A percentile compares a stretch with the other conserved stretches of the same genome.
phyloP scores from a whole-genome alignment of 169 alveolate genomes.

The Pseudocohnilembus persalinus region DNA sequence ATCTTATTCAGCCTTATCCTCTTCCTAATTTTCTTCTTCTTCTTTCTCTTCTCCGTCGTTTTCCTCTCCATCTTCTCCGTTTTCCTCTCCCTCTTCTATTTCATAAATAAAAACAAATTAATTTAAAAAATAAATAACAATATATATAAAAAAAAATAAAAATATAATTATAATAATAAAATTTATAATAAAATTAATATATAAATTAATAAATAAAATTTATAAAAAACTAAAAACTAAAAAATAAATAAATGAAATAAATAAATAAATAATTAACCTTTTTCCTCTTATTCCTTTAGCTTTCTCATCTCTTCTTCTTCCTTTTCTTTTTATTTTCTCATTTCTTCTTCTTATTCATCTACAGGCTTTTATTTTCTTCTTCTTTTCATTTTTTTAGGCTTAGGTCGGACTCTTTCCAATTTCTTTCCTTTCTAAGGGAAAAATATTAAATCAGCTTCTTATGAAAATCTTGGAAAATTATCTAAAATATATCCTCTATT shows the following conservation, averaged over 20 bases:
- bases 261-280: no score
- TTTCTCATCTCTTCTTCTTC: neutral
- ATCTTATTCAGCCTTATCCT: neutral
- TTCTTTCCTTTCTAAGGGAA: constrained; percentile 34
- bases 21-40: constrained; percentile 26
- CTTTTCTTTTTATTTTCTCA: neutral
- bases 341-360: constrained; percentile 10
- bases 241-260: no score
- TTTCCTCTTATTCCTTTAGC: neutral
- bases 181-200: no score
- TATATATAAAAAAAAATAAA: no score
- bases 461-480: constrained; percentile 75
- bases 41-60: constrained; percentile 18
- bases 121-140: no score
- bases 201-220: no score
- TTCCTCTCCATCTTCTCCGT: constrained; percentile 21
- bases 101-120: no score
- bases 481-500: constrained; percentile 88
- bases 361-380: constrained; percentile 62
- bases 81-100: constrained; percentile 1
- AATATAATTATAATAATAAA: no score
- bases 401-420: constrained; percentile 25
- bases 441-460: constrained; percentile 33
- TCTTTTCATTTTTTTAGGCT: constrained; percentile 46
- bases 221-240: no score